Evolutionary conservation across 495 filamentous ascomycete genomes (phyloP).

Genomic region (Bryoglossum gracile): DNA sequence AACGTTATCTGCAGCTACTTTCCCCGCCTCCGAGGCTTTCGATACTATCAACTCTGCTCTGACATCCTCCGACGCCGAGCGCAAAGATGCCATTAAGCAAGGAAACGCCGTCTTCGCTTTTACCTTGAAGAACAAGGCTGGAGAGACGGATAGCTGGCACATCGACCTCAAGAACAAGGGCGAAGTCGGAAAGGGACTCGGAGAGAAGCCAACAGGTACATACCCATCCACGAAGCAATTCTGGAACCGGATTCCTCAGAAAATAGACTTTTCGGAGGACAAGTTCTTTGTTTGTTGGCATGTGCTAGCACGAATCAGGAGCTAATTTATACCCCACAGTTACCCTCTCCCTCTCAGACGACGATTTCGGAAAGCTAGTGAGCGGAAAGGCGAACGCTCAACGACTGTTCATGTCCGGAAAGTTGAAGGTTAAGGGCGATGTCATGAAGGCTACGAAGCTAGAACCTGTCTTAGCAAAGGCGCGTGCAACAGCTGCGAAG

Average conservation of each 20-base stretch:
- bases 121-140: constrained; percentile 78
- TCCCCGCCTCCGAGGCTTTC: constrained; percentile 87
- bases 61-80: constrained; percentile 58
- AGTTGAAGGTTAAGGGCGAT: constrained; percentile 96
- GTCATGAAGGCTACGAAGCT: constrained; percentile 99
- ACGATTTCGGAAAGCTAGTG: constrained; percentile 76
- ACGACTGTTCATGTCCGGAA: constrained; percentile 91
- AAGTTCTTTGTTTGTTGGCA: background rate
- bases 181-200: constrained; percentile 67
- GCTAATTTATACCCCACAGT: constrained; percentile 43
- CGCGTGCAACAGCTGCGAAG: no score
- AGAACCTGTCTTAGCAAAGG: constrained; percentile 86
- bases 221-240: no score
- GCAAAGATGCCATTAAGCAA: constrained; percentile 80
- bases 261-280: background rate
- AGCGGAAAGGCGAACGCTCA: constrained; percentile 89
- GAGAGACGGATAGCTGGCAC: constrained; percentile 78
- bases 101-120: constrained; percentile 87
- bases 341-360: constrained; percentile 74
- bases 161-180: constrained; percentile 93
- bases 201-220: constrained; percentile 76
- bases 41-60: constrained; percentile 78
- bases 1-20: constrained; percentile 52
- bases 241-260: no score
- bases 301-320: background rate